These are phyloP conservation scores for Diaporthe destruens DNA, from an alignment of 2,329 filamentous ascomycete genomes.

Conservation along the genomic window DNA sequence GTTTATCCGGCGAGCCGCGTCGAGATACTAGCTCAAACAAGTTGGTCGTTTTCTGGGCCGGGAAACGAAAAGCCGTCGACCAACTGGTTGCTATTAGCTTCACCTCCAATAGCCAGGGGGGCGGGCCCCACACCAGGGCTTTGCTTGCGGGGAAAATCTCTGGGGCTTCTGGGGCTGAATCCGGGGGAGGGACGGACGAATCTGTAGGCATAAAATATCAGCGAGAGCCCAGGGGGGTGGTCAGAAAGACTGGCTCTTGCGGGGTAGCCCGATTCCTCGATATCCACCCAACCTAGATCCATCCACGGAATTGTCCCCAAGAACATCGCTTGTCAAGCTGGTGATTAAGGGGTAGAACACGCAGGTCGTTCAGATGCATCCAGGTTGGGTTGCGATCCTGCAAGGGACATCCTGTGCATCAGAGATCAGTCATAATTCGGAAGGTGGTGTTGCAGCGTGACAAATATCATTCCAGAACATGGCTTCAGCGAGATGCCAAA, in stretches of 20 bases:
- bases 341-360: background rate
- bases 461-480: constrained; percentile 19
- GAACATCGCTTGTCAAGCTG: background rate
- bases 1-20: constrained; percentile 20
- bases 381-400: background rate
- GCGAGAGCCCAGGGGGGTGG: background rate
- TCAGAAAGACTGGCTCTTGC: background rate
- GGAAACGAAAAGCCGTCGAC: background rate
- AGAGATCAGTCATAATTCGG: background rate
- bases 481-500: background rate
- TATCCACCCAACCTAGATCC: background rate
- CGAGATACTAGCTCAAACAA: background rate
- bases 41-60: background rate
- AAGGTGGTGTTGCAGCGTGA: background rate
- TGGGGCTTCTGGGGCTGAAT: background rate
- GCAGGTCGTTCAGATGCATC: too few relatives aligned
- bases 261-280: background rate
- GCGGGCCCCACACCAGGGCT: background rate
- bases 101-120: background rate
- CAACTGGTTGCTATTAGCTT: too few relatives aligned
- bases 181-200: background rate
- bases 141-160: background rate
- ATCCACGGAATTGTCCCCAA: background rate
- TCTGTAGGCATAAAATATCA: background rate
- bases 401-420: background rate